Base-by-base conservation (phyloP, 305 asterid species). In the Fraxinus xanthoxyloides region DNA sequence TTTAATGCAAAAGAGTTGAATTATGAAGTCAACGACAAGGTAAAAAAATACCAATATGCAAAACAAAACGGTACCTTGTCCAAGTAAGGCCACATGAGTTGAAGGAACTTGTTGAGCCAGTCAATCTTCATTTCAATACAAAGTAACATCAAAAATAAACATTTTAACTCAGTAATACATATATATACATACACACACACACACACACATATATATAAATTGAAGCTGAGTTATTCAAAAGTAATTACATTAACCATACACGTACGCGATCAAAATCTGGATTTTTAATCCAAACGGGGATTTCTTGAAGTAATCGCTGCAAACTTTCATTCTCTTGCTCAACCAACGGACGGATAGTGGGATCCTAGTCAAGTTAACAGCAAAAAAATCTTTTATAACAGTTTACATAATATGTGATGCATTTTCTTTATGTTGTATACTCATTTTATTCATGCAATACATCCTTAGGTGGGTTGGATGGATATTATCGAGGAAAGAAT, bases 201-300 rank as follows among this genome's bases (percentile, higher is more conserved):
- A 69, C n/a, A n/a, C n/a, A n/a, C n/a, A n/a, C n/a, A n/a, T n/a
- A n/a, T n/a, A 73, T 12, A 13, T 0, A 46, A n/a, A 12, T 36
- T 31, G 0, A 80, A 76, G 54, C 65, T 23, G 51, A 79, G 30
- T 81, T 40, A 59, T 30, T 40, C 54, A 76, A 34, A 2, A 69
- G 72, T 48, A 56, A 73, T 75, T 75, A 4, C 34, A 75, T 31
- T 19, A 65, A 12, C 73, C 69, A 77, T 17, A 76, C 77, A 80
- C 98, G 87, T 92, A 96, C 99, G 59, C 99, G 98, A 70, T 96
- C 98, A 80, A 89, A 96, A 83, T 96, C 99, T 15, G 99, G 99
- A 85, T 90, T 88, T 85, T 96, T 96, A 81, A 96, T 93, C 99
- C 98, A 94, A 43, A 86, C 83, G 15, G 99, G 99, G 83, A 96